Conservation (phyloP, 768 basidiomycete species). For the Pisolithus microcarpus region DNA sequence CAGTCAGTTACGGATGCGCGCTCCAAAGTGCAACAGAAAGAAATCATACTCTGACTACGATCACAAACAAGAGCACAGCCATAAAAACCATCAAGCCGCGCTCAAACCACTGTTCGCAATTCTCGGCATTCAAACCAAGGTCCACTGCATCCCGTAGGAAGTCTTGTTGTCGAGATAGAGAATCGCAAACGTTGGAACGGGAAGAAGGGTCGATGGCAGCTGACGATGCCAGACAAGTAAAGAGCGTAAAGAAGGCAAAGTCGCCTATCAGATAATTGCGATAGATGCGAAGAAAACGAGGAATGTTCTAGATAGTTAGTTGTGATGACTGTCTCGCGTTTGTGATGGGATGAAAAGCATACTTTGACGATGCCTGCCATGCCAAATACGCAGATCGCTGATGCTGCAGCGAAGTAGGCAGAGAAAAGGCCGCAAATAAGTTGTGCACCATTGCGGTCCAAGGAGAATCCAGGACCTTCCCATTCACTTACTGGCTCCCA, state of each 20-base stretch:
- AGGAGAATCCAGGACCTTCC: slow-evolving; percentile 35
- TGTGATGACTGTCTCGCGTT: background rate
- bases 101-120: slow-evolving; percentile 76
- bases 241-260: slow-evolving; percentile 60
- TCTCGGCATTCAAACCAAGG: slow-evolving; percentile 68
- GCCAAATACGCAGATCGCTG: slow-evolving; percentile 57
- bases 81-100: slow-evolving; percentile 54
- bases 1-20: background rate
- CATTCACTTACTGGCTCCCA: slow-evolving; percentile 46
- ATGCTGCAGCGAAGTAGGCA: slow-evolving; percentile 59
- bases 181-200: slow-evolving; percentile 62
- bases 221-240: slow-evolving; percentile 50
- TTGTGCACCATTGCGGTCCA: slow-evolving; percentile 35
- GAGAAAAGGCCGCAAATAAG: slow-evolving; percentile 57
- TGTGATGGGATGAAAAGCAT: slow-evolving; percentile 11
- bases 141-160: slow-evolving; percentile 63
- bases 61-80: slow-evolving; percentile 51
- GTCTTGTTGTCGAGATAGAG: slow-evolving; percentile 68
- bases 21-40: background rate
- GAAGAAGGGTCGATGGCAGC: slow-evolving; percentile 48
- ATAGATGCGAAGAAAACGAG: slow-evolving; percentile 68
- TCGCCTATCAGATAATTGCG: slow-evolving; percentile 78
- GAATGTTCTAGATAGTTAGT: slow-evolving; percentile 43
- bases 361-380: slow-evolving; percentile 67
- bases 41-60: slow-evolving; percentile 57